Conservation (phyloP, 805 yeast genomes). For the Candida sakaeoensis region DNA sequence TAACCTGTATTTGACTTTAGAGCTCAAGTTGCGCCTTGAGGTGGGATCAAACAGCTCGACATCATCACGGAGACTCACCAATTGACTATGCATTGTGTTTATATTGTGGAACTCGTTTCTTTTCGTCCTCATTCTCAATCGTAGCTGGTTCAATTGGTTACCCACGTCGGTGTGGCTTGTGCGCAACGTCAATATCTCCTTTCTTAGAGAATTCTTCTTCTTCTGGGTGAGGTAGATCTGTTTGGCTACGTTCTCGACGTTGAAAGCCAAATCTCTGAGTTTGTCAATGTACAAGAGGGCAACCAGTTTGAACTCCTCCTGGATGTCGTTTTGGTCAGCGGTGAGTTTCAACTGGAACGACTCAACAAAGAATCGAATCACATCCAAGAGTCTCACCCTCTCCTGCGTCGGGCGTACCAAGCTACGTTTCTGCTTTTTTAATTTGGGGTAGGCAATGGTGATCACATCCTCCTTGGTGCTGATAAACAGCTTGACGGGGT, state of each 20-base stretch:
- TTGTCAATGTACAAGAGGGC: conserved; percentile 24
- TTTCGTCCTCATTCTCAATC: conserved; percentile 18
- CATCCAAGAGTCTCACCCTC: conserved; percentile 34
- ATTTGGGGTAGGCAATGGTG: neutral
- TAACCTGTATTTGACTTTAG: conserved; percentile 12
- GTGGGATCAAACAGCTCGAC: neutral
- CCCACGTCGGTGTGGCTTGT: conserved; percentile 30
- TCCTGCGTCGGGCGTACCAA: conserved; percentile 21
- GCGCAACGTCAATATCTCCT: conserved; percentile 26
- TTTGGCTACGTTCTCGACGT: conserved; percentile 26
- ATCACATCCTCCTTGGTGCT: neutral
- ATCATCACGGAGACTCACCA: conserved; percentile 6
- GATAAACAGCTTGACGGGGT: neutral
- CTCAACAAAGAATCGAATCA: conserved; percentile 28
- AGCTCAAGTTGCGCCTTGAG: neutral
- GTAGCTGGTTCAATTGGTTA: conserved; percentile 24
- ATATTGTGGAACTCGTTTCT: conserved; percentile 16
- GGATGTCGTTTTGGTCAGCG: conserved; percentile 15
- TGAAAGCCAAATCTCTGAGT: conserved; percentile 32
- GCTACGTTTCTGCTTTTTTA: conserved; percentile 15
- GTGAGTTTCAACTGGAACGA: conserved; percentile 21
- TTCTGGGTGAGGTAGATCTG: conserved; percentile 28
- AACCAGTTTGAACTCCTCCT: conserved; percentile 30
- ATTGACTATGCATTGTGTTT: conserved; percentile 11
- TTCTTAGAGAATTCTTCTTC: conserved; percentile 28